Percentiles rank a stretch among this genome's conserved stretches.
Conservation (phyloP, 768 basidiomycete species). For the Rhizopogon sp. region DNA sequence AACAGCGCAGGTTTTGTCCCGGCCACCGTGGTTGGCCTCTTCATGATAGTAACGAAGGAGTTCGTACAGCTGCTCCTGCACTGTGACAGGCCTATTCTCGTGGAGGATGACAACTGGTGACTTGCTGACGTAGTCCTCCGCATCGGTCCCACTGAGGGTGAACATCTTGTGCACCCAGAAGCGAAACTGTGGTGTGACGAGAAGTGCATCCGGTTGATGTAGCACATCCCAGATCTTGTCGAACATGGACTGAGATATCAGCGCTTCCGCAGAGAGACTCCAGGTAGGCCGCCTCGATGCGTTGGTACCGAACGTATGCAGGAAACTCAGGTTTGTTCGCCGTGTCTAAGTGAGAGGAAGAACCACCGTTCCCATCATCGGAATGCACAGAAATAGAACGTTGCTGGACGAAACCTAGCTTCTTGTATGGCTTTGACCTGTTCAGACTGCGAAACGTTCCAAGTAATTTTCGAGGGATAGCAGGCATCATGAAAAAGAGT, state of each 20-base stretch:
- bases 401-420: conserved; percentile 4
- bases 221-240: conserved; percentile 70
- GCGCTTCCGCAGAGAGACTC: conserved; percentile 52
- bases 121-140: conserved; percentile 14
- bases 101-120: conserved; percentile 52
- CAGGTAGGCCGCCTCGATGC: conserved; percentile 56
- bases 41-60: conserved; percentile 71
- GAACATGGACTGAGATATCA: conserved; percentile 67
- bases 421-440: conserved; percentile 17
- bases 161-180: conserved; percentile 88
- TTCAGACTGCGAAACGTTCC: conserved; percentile 1
- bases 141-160: conserved; percentile 32
- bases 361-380: not conserved
- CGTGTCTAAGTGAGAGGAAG: not conserved
- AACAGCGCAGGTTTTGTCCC: conserved; percentile 70
- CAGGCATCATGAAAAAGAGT: not conserved
- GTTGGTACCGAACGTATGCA: conserved; percentile 53
- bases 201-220: conserved; percentile 41
- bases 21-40: conserved; percentile 62
- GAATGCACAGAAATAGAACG: conserved; percentile 5
- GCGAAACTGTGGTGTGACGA: conserved; percentile 63
- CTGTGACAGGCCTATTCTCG: conserved; percentile 67
- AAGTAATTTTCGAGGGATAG: not conserved
- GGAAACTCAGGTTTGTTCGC: conserved; percentile 48
- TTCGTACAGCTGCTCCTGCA: conserved; percentile 75